A percentile compares a stretch with the other conserved stretches of the same genome.
Conservation (phyloP, 2,329 filamentous ascomycete genomes). For the Phialocephala subalpina region DNA sequence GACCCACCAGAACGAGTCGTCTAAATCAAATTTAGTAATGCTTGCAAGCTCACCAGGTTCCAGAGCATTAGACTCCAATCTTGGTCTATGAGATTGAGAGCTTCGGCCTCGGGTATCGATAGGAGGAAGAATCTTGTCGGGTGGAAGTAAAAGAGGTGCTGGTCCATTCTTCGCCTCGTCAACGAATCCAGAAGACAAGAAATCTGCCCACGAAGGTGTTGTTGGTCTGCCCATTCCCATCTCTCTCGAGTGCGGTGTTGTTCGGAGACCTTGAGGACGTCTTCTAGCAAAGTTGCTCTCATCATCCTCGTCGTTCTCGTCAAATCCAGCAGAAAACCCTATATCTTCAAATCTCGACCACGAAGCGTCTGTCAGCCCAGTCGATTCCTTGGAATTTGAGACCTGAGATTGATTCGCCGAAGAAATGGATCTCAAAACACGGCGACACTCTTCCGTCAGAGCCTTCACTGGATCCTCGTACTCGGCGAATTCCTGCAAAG, state of each 20-base stretch:
- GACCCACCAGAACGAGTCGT: slow-evolving; percentile 99
- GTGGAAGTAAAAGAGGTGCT: slow-evolving; percentile 80
- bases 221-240: slow-evolving; percentile 80
- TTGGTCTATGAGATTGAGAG: slow-evolving; percentile 83
- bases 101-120: slow-evolving; percentile 82
- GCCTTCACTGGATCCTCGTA: slow-evolving; percentile 90
- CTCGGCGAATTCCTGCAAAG: slow-evolving; percentile 85
- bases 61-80: slow-evolving; percentile 73
- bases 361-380: slow-evolving; percentile 81
- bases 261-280: slow-evolving; percentile 63
- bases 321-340: slow-evolving; percentile 81
- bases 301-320: slow-evolving; percentile 72
- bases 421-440: slow-evolving; percentile 89
- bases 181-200: slow-evolving; percentile 90
- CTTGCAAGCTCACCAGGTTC: slow-evolving; percentile 95
- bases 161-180: slow-evolving; percentile 73
- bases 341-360: slow-evolving; percentile 98
- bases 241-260: slow-evolving; percentile 71
- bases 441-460: slow-evolving; percentile 90
- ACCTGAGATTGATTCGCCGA: slow-evolving; percentile 86
- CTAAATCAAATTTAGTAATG: slow-evolving; percentile 84
- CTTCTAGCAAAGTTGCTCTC: slow-evolving; percentile 42
- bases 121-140: slow-evolving; percentile 89
- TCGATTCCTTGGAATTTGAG: slow-evolving; percentile 74
- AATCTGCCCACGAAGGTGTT: slow-evolving; percentile 98